phyloP scores from a whole-genome alignment of 2,329 filamentous ascomycete genomes.

The Aureobasidium melanogenum region DNA sequence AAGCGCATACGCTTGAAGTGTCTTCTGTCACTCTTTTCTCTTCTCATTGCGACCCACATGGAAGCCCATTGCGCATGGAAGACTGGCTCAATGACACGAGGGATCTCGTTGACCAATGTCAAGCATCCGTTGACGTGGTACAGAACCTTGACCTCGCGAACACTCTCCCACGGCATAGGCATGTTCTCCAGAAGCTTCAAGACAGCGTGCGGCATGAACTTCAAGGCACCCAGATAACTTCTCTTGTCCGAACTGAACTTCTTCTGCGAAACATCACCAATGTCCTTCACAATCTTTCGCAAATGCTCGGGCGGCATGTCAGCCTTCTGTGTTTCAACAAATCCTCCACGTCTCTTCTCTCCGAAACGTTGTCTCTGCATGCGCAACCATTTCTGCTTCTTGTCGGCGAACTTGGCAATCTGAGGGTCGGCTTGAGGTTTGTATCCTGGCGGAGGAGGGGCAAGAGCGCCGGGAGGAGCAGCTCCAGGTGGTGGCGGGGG shows the following conservation, averaged over 20 bases:
- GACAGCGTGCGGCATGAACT: conserved; percentile 99
- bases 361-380: conserved; percentile 86
- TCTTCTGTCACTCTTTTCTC: conserved; percentile 90
- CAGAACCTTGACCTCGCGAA: conserved; percentile 90
- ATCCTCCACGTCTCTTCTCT: conserved; percentile 93
- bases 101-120: conserved; percentile 93
- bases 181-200: conserved; percentile 97
- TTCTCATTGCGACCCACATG: conserved; percentile 98
- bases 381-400: conserved; percentile 98
- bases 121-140: conserved; percentile 98
- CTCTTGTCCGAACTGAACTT: conserved; percentile 98
- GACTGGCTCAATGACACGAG: conserved; percentile 92
- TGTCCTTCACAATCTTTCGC: conserved; percentile 96
- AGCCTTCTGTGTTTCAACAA: conserved; percentile 95
- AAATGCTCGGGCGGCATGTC: conserved; percentile 98
- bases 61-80: conserved; percentile 99
- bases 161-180: conserved; percentile 99
- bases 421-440: conserved; percentile 72
- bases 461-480: conserved; percentile 39
- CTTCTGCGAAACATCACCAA: conserved; percentile 98
- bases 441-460: conserved; percentile 80
- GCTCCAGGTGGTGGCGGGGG: conserved; percentile 33
- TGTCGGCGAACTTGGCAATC: conserved; percentile 90
- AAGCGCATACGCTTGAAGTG: conserved; percentile 99
- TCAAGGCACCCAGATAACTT: conserved; percentile 91